Evolutionary conservation across 23 red algal genomes (phyloP), one percentile per base, ranked within the genome.

Genomic region (Gracilaria gracilis): DNA sequence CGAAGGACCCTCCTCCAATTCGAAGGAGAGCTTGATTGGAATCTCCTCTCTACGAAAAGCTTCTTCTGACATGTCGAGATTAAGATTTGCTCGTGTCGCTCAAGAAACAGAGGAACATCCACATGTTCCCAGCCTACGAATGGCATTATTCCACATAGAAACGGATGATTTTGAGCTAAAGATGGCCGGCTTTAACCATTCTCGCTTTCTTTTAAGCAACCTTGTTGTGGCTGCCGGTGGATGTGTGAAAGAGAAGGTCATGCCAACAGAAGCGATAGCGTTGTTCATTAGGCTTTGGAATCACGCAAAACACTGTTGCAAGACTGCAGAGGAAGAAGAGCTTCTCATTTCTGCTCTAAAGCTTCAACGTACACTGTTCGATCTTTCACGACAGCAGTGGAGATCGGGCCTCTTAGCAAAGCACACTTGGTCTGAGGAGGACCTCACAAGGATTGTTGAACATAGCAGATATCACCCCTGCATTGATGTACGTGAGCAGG

Each of bases 401-500:
- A 9, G 24, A 7, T 51, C 75, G 7, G 20, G n/a, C 75, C 11
- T 32, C 19, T 12, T 51, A 51, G 9, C 1, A 7, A 51, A 29
- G 19, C 46, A 57, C 14, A 13, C 12, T 46, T 37, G 64, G 33
- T 57, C 34, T 73, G 58, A 66, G 9, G 9, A 66, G 55, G 82
- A 86, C 35, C 49, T 25, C 19, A 31, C 42, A 44, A 51, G 73
- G 49, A 88, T 69, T 69, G 32, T 69, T 69, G 64, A 69, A 32
- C 33, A 37, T 37, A 69, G 64, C 64, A 69, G 64, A 69, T 69
- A 55, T 47, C 69, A 88, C 39, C 24, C 47, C 29, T 88, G 85
- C 20, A 71, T 88, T 19, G 85, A 88, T 71, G 66, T 79, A 51
- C 40, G 72, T 23, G 85, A 88, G 49, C 15, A 61, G n/a, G 70